Base-by-base conservation (phyloP, 2,329 filamentous ascomycete genomes). In the Arthrocladium fulminans region DNA sequence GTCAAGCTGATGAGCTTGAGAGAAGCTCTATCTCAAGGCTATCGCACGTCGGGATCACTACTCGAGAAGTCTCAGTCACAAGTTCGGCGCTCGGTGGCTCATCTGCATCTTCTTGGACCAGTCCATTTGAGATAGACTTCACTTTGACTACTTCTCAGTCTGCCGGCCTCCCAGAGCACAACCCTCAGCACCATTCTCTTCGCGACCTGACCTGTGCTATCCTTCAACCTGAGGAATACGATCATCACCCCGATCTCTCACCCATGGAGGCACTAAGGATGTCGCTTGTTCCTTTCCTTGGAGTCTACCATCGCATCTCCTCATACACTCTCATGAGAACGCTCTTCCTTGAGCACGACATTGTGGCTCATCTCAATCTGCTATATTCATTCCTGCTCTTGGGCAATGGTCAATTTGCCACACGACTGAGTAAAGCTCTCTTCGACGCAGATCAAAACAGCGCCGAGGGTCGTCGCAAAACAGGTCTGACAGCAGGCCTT, bases 361-460 rank as follows among this genome's bases (percentile, higher is more conserved):
- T 98, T 3, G 76, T 79, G 13, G 70, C 77, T 1, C 88, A 97
- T 60, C 68, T 97, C 0, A 72, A 74, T 3, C 61, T 94, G 1
- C 88, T 94, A 59, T 80, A 79, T 51, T 77, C 83, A 37, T 96
- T 92, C 55, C 86, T 94, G 45, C 74, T 97, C 1, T 73, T 97
- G 5, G 85, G 88, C 2, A 88, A 92, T 58, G 88, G 88, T 4
- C 73, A 86, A 13, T 96, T 96, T 63, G 81, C 84, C 45, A 84
- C 83, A 44, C 80, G 83, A 1, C 73, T 98, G 1, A 84, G 86
- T 0, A 81, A 88, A 47, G 84, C 88, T 1, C 73, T 98, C 0
- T 97, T 97, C 59, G 84, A 89, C 51, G 80, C 88, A 0, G 82
- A 94, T 20, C 75, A 92, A 42, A 82, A 86, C 57, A 85, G 83